phyloP scores from a whole-genome alignment of 2,329 filamentous ascomycete genomes.

The Chaetomium globosum region DNA sequence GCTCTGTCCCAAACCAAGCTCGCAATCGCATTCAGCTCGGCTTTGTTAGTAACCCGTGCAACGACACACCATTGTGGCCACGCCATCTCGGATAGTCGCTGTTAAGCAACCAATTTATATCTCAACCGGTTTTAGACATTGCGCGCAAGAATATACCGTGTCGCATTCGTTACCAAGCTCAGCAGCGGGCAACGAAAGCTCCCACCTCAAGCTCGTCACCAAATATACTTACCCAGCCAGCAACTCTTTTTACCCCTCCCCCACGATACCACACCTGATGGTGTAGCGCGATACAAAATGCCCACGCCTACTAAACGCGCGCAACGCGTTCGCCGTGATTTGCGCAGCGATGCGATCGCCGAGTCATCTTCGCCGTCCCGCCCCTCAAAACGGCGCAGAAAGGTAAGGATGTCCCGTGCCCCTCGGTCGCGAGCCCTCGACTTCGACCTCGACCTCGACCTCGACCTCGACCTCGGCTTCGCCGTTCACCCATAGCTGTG shows the following conservation, averaged over 20 bases:
- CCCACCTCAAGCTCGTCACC: constrained; percentile 20
- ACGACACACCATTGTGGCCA: constrained; percentile 9
- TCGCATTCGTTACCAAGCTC: constrained; percentile 26
- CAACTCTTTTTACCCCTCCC: constrained; percentile 17
- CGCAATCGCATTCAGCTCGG: background rate
- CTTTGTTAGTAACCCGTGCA: background rate
- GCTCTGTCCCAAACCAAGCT: background rate
- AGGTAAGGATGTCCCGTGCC: constrained; percentile 47
- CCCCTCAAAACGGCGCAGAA: constrained; percentile 66
- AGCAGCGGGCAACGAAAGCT: constrained; percentile 4
- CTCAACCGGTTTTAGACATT: background rate
- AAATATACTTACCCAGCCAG: constrained; percentile 7
- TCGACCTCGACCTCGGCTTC: background rate
- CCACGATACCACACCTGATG: constrained; percentile 26
- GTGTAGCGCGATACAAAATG: constrained; percentile 36
- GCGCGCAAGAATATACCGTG: constrained; percentile 11
- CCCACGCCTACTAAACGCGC: constrained; percentile 41
- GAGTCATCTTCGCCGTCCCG: constrained; percentile 62
- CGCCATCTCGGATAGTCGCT: background rate
- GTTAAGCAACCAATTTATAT: background rate
- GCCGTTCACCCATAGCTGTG: background rate
- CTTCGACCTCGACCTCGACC: background rate
- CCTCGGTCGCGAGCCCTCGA: constrained; percentile 17
- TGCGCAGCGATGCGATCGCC: constrained; percentile 40
- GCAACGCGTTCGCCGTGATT: constrained; percentile 41